Evolutionary conservation across 192 early-diverging fungal species (phyloP).

Genomic region (Podila epicladia): DNA sequence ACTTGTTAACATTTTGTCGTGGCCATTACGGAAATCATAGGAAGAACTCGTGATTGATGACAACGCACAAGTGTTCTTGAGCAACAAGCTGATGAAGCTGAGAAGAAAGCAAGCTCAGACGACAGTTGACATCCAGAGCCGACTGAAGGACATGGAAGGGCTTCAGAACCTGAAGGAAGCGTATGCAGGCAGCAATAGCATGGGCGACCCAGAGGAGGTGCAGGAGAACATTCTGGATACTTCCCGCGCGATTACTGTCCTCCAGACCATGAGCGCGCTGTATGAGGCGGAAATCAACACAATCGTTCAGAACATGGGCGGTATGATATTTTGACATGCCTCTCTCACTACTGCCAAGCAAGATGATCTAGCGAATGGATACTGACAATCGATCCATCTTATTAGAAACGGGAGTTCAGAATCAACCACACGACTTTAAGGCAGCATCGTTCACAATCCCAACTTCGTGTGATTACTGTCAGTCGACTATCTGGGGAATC

Average conservation of each 20-base stretch:
- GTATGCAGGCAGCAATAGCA: conserved; percentile 56
- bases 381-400: no score
- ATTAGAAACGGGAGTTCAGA: conserved; percentile 60
- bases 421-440: conserved; percentile 73
- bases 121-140: conserved; percentile 58
- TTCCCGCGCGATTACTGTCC: conserved; percentile 59
- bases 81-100: conserved; percentile 72
- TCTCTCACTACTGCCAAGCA: background rate
- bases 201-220: conserved; percentile 71
- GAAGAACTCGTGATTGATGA: conserved; percentile 66
- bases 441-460: conserved; percentile 77
- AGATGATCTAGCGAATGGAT: background rate
- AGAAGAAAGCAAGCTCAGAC: conserved; percentile 58
- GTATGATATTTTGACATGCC: conserved; percentile 37
- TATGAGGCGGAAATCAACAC: conserved; percentile 69
- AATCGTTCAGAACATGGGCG: conserved; percentile 71
- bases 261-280: conserved; percentile 54
- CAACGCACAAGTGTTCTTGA: conserved; percentile 66
- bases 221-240: conserved; percentile 64
- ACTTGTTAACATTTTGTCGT: background rate
- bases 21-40: conserved; percentile 5
- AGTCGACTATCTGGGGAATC: conserved; percentile 81
- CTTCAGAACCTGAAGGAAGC: conserved; percentile 58
- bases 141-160: conserved; percentile 62
- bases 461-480: conserved; percentile 79